Evolutionary conservation across 2,329 filamentous ascomycete species (phyloP), one percentile per base, ranked within the genome.

Genomic region (Beauveria sp.): DNA sequence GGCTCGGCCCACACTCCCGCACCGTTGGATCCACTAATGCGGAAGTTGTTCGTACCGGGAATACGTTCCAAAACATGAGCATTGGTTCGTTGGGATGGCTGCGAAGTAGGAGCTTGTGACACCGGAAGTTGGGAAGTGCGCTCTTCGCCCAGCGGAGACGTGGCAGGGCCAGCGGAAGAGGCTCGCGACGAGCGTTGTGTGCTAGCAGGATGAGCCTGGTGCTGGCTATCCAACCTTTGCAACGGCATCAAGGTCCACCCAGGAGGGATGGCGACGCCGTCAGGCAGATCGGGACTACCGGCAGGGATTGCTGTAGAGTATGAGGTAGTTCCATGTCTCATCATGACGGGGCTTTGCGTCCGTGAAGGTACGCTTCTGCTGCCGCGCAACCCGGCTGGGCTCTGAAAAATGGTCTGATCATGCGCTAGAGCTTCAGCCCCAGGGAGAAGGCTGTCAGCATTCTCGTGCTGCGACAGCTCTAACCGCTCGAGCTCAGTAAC

Each of bases 241-340:
- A 89, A 75, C 26, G 86, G 85, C 51, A 88, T 73, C 44, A 89
- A 71, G 24, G 83, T 82, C 86, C 86, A 89, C 5, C 86, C 86
- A 30, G 80, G 77, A 2, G 86, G 86, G 22, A 89, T 79, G 5
- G 81, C 78, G n/a, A 89, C 77, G 6, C 85, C 85, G 59, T 84
- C 80, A 0, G 86, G 86, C 9, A 88, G 75, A 8, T 86, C 84
- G 22, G 81, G 71, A 66, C 83, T 86, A 20, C 84, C 84, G 3
- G 84, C 76, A 5, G 83, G 82, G 56, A 87, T 85, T 1, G 81
- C 75, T 16, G 77, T 71, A 10, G 79, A 72, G 47, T 79, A 77
- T 2, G 76, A 69, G 16, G 77, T 67, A 12, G 75, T 75, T 26
- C 76, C 76, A 64, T 86, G 80, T 58, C 81, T 76, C 48, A 76